Conservation (phyloP, 1,284 basidiomycete species). For the Clitocybe nebularis region DNA sequence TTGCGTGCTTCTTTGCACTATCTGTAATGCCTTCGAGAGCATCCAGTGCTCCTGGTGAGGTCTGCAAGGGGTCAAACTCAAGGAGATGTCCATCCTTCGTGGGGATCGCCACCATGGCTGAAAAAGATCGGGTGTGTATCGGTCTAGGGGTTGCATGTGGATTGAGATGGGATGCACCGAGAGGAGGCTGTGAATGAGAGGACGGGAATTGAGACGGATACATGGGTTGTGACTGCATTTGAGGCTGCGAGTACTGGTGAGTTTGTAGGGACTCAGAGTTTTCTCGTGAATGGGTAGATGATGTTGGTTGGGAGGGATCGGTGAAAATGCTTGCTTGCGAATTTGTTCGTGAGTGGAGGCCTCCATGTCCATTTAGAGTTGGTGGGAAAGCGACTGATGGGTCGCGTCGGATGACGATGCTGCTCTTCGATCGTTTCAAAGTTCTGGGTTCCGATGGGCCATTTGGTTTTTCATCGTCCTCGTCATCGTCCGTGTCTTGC, state of each 20-base stretch:
- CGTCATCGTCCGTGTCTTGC: slow-evolving; percentile 31
- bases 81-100: slow-evolving; percentile 71
- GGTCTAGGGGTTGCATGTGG: slow-evolving; percentile 29
- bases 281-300: slow-evolving; percentile 41
- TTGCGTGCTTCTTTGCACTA: slow-evolving; percentile 76
- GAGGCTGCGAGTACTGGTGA: slow-evolving; percentile 20
- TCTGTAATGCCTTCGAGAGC: slow-evolving; percentile 71
- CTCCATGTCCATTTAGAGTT: slow-evolving; percentile 23
- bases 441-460: slow-evolving; percentile 21
- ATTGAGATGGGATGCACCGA: slow-evolving; percentile 12
- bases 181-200: slow-evolving; percentile 20
- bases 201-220: slow-evolving; percentile 30
- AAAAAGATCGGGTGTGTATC: slow-evolving; percentile 35
- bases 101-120: slow-evolving; percentile 60
- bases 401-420: slow-evolving; percentile 59
- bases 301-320: slow-evolving; percentile 31
- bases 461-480: slow-evolving; percentile 15
- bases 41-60: slow-evolving; percentile 65
- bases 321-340: slow-evolving; percentile 43
- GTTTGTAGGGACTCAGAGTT: slow-evolving; percentile 33
- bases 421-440: slow-evolving; percentile 52
- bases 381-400: slow-evolving; percentile 40
- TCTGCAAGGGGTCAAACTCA: slow-evolving; percentile 74
- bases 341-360: slow-evolving; percentile 41
- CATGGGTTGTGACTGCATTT: slow-evolving; percentile 26